A percentile compares a stretch with the other conserved stretches of the same genome.
Evolutionary conservation across 306 rosid genomes (phyloP).

Genomic region (Trifolium pratense): DNA sequence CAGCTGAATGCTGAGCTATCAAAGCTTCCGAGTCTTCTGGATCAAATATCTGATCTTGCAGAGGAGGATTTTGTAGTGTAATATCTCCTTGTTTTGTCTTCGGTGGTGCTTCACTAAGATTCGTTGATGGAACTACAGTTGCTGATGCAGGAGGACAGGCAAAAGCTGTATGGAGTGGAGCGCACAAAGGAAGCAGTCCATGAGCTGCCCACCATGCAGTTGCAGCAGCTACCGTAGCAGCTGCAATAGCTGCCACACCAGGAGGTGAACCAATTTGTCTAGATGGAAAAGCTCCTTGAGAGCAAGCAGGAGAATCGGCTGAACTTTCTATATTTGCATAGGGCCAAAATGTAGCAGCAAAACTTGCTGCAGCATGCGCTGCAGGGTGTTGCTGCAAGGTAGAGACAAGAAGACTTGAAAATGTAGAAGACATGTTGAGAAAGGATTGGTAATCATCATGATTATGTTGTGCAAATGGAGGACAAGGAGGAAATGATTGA

Average conservation of each 20-base stretch:
- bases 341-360: conserved; percentile 87
- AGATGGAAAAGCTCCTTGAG: conserved; percentile 57
- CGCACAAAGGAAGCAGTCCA: conserved; percentile 82
- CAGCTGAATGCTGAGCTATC: conserved; percentile 59
- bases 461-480: conserved; percentile 62
- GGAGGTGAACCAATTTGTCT: conserved; percentile 71
- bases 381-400: conserved; percentile 88
- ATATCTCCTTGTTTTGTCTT: conserved; percentile 53
- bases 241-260: conserved; percentile 78
- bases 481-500: conserved; percentile 68
- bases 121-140: conserved; percentile 54
- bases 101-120: conserved; percentile 52
- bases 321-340: conserved; percentile 58
- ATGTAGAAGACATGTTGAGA: conserved; percentile 70
- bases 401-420: conserved; percentile 74
- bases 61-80: conserved; percentile 54
- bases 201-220: conserved; percentile 99
- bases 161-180: conserved; percentile 75
- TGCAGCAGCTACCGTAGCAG: conserved; percentile 92
- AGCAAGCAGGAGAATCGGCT: conserved; percentile 56
- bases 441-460: conserved; percentile 67
- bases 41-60: conserved; percentile 55
- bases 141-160: conserved; percentile 58
- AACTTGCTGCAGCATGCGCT: conserved; percentile 91
- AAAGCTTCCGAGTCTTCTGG: conserved; percentile 61